These are phyloP conservation scores for Ganoderma multipileum DNA, from an alignment of 1,284 basidiomycete genomes.

Conservation along the genomic window DNA sequence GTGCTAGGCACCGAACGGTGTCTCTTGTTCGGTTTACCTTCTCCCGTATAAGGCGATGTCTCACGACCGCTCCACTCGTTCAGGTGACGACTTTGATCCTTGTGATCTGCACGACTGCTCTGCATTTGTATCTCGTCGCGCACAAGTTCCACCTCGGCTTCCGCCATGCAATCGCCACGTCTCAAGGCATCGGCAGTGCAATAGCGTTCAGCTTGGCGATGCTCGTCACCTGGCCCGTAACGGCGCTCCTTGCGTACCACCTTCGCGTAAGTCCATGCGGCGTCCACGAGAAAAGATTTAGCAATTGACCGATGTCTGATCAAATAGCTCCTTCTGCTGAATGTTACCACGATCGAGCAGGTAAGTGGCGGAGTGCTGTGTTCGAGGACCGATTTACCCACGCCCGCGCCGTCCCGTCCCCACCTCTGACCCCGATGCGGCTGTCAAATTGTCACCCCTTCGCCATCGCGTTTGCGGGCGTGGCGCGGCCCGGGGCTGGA, in stretches of 20 bases:
- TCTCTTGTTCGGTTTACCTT: slow-evolving; percentile 7
- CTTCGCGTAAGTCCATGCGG: slow-evolving; percentile 66
- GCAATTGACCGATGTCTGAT: slow-evolving; percentile 19
- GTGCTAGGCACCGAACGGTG: slow-evolving; percentile 24
- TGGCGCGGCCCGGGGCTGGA: slow-evolving; percentile 21
- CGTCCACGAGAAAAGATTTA: slow-evolving; percentile 1
- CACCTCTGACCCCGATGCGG: slow-evolving; percentile 5
- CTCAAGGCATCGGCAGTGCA: slow-evolving; percentile 74
- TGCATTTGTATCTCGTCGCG: slow-evolving; percentile 79
- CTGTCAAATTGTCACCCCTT: slow-evolving; percentile 16
- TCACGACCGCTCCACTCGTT: slow-evolving; percentile 20
- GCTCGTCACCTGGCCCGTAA: slow-evolving; percentile 81
- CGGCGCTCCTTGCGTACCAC: slow-evolving; percentile 84
- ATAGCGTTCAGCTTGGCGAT: slow-evolving; percentile 77
- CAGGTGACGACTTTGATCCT: slow-evolving; percentile 77
- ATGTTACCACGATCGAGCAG: slow-evolving; percentile 94
- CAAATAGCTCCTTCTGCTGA: slow-evolving; percentile 75
- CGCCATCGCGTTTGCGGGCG: slow-evolving; percentile 17
- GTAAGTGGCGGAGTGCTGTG: slow-evolving; percentile 54
- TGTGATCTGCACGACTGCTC: slow-evolving; percentile 80
- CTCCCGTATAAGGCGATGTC: slow-evolving; percentile 16
- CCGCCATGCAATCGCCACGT: slow-evolving; percentile 56
- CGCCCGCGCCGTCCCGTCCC: slow-evolving; percentile 2
- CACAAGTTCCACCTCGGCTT: slow-evolving; percentile 61
- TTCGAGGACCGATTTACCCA: slow-evolving; percentile 14